phyloP scores from a whole-genome alignment of 805 yeast species.

The Kazachstania taianensis region DNA sequence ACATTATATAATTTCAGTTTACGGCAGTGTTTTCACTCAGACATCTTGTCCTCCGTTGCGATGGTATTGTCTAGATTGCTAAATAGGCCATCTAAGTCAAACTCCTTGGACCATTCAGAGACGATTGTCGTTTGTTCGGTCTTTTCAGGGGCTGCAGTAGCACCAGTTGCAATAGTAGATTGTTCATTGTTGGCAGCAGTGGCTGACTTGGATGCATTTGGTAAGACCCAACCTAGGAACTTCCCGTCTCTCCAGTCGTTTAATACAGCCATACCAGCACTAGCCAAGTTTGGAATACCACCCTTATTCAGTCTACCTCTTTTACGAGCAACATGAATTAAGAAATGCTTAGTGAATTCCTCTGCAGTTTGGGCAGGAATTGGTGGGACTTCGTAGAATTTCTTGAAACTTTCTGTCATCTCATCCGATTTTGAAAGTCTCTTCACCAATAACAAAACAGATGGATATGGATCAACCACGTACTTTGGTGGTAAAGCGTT shows the following conservation, averaged over 20 bases:
- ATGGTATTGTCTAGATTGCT: constrained; percentile 32
- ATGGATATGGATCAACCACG: constrained; percentile 74
- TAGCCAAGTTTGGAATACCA: constrained; percentile 80
- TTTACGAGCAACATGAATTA: constrained; percentile 86
- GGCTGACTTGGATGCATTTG: constrained; percentile 39
- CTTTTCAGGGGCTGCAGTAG: constrained; percentile 34
- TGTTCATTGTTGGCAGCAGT: constrained; percentile 19
- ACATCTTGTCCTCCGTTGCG: constrained; percentile 15
- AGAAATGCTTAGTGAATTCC: constrained; percentile 72
- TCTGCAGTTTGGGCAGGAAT: constrained; percentile 61
- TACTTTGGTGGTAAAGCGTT: constrained; percentile 86
- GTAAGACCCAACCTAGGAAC: constrained; percentile 81
- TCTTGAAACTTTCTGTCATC: constrained; percentile 67
- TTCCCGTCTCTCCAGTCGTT: constrained; percentile 98
- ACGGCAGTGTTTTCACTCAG: too few species aligned
- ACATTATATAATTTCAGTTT: too few species aligned
- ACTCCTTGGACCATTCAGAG: constrained; percentile 85
- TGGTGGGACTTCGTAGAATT: constrained; percentile 70
- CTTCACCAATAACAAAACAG: constrained; percentile 66
- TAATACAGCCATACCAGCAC: constrained; percentile 74
- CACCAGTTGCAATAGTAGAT: constrained; percentile 29
- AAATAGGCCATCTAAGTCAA: constrained; percentile 79
- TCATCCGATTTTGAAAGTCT: constrained; percentile 62
- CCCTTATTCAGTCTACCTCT: constrained; percentile 89
- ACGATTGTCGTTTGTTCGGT: constrained; percentile 69